Evolutionary conservation across 23 red algal species (phyloP).

Genomic region (Gracilaria caudata): DNA sequence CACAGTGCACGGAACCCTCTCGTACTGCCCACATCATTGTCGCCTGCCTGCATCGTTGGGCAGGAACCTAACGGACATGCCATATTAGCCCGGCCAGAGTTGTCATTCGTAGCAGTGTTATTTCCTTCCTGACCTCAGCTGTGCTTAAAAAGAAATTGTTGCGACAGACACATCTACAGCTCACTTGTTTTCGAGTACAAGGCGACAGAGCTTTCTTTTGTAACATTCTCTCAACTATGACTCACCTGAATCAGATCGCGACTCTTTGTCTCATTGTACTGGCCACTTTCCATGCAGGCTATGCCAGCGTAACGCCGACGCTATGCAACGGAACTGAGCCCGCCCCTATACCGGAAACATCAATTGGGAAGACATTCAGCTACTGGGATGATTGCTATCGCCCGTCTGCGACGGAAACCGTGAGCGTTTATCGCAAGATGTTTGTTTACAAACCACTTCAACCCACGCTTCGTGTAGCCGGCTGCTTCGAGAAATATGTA

Average conservation of each 20-base stretch:
- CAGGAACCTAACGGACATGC: background rate
- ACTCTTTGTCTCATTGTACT: background rate
- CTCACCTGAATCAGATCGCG: background rate
- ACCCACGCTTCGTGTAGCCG: conserved; percentile 1
- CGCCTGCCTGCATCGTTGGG: background rate
- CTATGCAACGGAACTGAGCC: conserved; percentile 5
- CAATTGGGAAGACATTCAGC: conserved; percentile 12
- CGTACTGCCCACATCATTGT: background rate
- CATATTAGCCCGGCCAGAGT: background rate
- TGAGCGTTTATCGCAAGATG: background rate
- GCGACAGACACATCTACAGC: background rate
- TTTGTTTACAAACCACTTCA: conserved; percentile 2
- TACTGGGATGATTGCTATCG: conserved; percentile 30
- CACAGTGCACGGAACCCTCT: background rate
- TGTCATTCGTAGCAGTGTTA: background rate
- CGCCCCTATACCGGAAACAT: conserved; percentile 8
- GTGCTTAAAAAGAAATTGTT: background rate
- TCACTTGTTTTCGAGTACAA: background rate
- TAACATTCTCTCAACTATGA: background rate
- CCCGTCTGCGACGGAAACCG: conserved; percentile 6
- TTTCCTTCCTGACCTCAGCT: background rate
- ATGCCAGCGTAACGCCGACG: background rate
- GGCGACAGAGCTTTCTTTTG: background rate
- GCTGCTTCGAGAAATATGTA: conserved; percentile 30
- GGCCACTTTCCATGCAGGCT: background rate